Percentiles rank a stretch among this genome's conserved stretches.
Conservation (phyloP, 179 eudicot genomes). For the Monotropa hypopitys region DNA sequence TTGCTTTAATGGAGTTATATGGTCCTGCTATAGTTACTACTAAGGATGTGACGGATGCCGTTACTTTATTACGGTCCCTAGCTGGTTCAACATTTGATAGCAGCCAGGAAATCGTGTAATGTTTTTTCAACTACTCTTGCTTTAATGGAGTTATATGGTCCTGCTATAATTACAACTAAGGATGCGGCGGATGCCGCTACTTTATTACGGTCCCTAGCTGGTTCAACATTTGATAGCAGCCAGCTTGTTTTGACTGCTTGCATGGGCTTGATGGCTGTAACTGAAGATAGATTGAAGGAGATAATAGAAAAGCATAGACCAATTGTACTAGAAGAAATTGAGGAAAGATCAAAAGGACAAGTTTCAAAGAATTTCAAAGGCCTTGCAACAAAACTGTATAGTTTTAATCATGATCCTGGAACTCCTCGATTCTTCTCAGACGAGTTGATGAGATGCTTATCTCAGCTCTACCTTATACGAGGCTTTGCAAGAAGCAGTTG, state of each 20-base stretch:
- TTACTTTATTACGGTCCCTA: conserved; percentile 83
- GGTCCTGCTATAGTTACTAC: conserved; percentile 98
- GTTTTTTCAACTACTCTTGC: conserved; percentile 93
- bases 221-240: conserved; percentile 98
- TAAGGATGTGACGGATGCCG: conserved; percentile 97
- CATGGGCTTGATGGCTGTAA: conserved; percentile 90
- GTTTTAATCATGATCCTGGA: no score
- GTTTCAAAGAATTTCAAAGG: conserved; percentile 54
- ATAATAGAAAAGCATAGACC: conserved; percentile 73
- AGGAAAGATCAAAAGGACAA: conserved; percentile 78
- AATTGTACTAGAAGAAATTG: conserved; percentile 49
- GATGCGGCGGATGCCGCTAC: conserved; percentile 99
- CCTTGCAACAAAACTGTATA: no score
- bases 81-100: conserved; percentile 99
- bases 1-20: conserved; percentile 91
- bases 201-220: conserved; percentile 83
- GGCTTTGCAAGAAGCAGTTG: no score
- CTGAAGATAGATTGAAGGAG: conserved; percentile 56
- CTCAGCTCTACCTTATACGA: no score
- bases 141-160: conserved; percentile 94
- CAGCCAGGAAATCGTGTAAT: no score
- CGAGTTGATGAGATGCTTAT: no score
- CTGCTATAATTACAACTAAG: conserved; percentile 91
- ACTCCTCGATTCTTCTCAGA: no score
- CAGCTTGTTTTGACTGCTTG: conserved; percentile 96